Conservation (phyloP, 2,329 filamentous ascomycete genomes). For the Penicillium palitans region DNA sequence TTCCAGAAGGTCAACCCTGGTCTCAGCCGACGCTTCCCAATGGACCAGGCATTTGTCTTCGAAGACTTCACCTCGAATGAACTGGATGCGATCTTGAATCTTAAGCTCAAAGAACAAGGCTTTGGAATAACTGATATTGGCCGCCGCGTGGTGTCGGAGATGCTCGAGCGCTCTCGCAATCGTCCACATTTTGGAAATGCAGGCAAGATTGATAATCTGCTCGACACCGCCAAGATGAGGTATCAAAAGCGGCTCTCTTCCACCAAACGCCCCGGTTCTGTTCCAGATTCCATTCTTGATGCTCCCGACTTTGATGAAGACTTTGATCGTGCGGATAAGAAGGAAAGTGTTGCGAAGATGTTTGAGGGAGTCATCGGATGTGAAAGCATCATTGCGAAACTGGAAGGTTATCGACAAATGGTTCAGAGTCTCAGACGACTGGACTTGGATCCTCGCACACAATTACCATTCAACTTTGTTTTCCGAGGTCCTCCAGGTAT, state of each 20-base stretch:
- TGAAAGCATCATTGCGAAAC: conserved; percentile 54
- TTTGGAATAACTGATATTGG: conserved; percentile 56
- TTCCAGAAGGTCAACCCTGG: conserved; percentile 74
- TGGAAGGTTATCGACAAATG: conserved; percentile 57
- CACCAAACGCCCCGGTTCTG: conserved; percentile 16
- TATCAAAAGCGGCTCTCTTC: conserved; percentile 49
- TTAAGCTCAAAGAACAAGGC: conserved; percentile 61
- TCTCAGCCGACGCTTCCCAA: conserved; percentile 63
- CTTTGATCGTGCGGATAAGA: conserved; percentile 53
- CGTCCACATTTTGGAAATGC: conserved; percentile 70
- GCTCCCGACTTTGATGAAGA: conserved; percentile 59
- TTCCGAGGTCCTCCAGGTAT: conserved; percentile 66
- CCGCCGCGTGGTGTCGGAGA: conserved; percentile 56
- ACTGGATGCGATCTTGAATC: conserved; percentile 59
- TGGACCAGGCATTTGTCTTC: conserved; percentile 65
- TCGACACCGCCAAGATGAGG: conserved; percentile 57
- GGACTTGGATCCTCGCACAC: conserved; percentile 56
- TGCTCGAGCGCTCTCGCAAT: conserved; percentile 63
- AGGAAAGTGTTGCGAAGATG: conserved; percentile 52
- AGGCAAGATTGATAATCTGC: conserved; percentile 70
- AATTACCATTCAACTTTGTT: conserved; percentile 67
- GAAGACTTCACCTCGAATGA: conserved; percentile 65
- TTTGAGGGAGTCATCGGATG: conserved; percentile 63
- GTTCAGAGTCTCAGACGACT: conserved; percentile 54
- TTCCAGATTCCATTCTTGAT: conserved; percentile 11